Percentiles rank a stretch among this genome's conserved stretches.
Conservation (phyloP, 2,329 filamentous ascomycete genomes). For the Penicillium sp. region DNA sequence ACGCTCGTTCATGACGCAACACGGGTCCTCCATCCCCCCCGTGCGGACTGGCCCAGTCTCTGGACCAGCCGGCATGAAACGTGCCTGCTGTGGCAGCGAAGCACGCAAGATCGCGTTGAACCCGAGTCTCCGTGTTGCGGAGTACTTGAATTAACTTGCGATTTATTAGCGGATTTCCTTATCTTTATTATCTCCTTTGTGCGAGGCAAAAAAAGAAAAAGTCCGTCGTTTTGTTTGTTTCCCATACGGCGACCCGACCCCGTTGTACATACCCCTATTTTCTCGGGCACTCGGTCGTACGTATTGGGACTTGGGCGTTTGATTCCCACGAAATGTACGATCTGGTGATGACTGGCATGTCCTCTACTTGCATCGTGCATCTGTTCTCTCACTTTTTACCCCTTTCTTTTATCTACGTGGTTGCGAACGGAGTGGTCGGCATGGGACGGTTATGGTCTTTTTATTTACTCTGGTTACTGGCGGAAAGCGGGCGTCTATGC, state of each 20-base stretch:
- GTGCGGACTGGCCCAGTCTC: conserved; percentile 28
- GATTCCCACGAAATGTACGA: conserved; percentile 26
- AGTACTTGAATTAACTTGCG: conserved; percentile 26
- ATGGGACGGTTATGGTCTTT: conserved; percentile 27
- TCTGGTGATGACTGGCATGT: conserved; percentile 22
- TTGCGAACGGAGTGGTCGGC: conserved; percentile 32
- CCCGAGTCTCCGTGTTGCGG: conserved; percentile 31
- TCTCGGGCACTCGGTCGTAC: conserved; percentile 21
- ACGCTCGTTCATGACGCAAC: conserved; percentile 32
- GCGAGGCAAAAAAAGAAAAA: conserved; percentile 30
- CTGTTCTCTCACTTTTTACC: conserved; percentile 21
- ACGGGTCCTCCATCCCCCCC: conserved; percentile 15
- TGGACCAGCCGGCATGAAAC: conserved; percentile 40
- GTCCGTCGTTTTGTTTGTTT: conserved; percentile 25
- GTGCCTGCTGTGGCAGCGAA: conserved; percentile 43
- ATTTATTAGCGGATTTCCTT: conserved; percentile 12
- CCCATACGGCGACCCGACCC: conserved; percentile 25
- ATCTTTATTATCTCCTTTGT: conserved; percentile 23
- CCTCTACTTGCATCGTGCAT: conserved; percentile 21
- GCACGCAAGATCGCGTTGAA: conserved; percentile 37
- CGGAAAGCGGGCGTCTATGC: conserved; percentile 1
- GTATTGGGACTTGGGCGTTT: conserved; percentile 19
- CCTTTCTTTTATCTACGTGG: conserved; percentile 20
- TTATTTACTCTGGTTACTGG: conserved; percentile 14
- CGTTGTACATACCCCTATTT: conserved; percentile 24